These are phyloP conservation scores for Neurospora tetrasperma DNA, from an alignment of 495 filamentous ascomycete species.

Conservation along the genomic window DNA sequence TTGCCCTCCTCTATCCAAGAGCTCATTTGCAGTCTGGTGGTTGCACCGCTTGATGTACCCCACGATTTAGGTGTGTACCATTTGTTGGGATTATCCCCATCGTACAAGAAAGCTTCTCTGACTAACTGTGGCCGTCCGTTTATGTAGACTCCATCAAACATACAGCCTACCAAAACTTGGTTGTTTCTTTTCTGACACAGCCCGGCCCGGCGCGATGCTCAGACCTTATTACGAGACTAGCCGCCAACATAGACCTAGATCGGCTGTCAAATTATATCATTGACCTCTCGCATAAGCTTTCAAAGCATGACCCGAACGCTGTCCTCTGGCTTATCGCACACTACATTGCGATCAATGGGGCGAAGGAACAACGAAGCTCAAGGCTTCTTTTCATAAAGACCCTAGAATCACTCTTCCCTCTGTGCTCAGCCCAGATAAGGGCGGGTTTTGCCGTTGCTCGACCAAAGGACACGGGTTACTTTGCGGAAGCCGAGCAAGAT, in stretches of 20 bases:
- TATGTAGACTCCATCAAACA: slow-evolving; percentile 8
- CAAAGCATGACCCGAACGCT: slow-evolving; percentile 10
- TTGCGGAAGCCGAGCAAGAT: slow-evolving; percentile 5
- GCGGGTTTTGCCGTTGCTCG: slow-evolving; percentile 7
- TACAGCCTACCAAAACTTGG: slow-evolving; percentile 28
- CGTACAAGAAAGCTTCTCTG: not conserved
- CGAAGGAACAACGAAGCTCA: slow-evolving; percentile 17
- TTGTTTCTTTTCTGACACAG: slow-evolving; percentile 27
- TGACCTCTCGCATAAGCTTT: not conserved
- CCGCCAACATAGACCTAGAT: slow-evolving; percentile 13
- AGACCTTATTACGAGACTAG: slow-evolving; percentile 10
- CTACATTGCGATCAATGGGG: slow-evolving; percentile 63
- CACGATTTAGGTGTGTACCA: slow-evolving; percentile 12
- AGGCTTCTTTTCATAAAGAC: slow-evolving; percentile 13
- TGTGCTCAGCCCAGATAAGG: slow-evolving; percentile 17
- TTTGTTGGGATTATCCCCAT: not conserved
- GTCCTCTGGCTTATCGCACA: slow-evolving; percentile 72
- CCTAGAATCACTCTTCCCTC: slow-evolving; percentile 17
- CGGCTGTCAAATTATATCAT: slow-evolving; percentile 18
- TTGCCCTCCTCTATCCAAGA: not conserved
- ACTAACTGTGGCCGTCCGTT: not conserved
- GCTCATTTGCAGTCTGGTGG: slow-evolving; percentile 8
- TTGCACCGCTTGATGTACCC: slow-evolving; percentile 10
- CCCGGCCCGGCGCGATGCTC: slow-evolving; percentile 14
- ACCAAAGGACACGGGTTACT: slow-evolving; percentile 1